Evolutionary conservation across 768 basidiomycete genomes (phyloP), one percentile per base, ranked within the genome.

Genomic region (Sarcodon sp.): DNA sequence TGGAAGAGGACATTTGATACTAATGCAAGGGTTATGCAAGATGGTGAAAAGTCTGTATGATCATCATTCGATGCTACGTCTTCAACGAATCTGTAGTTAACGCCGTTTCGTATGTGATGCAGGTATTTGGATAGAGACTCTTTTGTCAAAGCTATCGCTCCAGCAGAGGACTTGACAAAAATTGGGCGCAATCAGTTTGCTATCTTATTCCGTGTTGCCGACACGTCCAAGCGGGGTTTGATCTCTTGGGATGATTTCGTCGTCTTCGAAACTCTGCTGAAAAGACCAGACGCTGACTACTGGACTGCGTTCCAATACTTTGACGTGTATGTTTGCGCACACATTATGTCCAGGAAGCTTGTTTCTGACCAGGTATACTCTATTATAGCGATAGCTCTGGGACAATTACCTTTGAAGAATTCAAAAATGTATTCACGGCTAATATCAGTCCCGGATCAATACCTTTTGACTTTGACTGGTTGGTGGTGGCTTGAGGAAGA

Each of bases 281-380:
- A 97, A 69, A 75, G 87, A 54, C 89, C 94, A 15, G 94, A 97
- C 64, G 94, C 94, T 32, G 92, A 97, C 63, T 93, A 94, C 64
- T 89, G 86, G 76, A 92, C 93, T 65, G 91, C 92, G 15, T 94
- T 94, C 71, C 83, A 87, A 61, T 93, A 88, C 61, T 96, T 94
- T 63, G 92, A 96, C 64, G 85, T 84, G 90, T 92, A 67, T 61
- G 87, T 75, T 8, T 47, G 35, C 46, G 39, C 32, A 12, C 38
- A 33, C 47, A 33, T 49, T 18, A 45, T 47, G 45, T 47, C 32
- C 47, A 31, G 33, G 36, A 27, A 4, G 21, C 21, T 27, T 4
- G 21, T 27, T 27, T 44, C 34, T 9, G 46, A 33, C 16, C 41
- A 13, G 33, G 12, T 47, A 54, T 53, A 50, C 53, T 36, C 52